Evolutionary conservation across 805 yeast species (phyloP).

Genomic region (Ogataea wickerhamii): DNA sequence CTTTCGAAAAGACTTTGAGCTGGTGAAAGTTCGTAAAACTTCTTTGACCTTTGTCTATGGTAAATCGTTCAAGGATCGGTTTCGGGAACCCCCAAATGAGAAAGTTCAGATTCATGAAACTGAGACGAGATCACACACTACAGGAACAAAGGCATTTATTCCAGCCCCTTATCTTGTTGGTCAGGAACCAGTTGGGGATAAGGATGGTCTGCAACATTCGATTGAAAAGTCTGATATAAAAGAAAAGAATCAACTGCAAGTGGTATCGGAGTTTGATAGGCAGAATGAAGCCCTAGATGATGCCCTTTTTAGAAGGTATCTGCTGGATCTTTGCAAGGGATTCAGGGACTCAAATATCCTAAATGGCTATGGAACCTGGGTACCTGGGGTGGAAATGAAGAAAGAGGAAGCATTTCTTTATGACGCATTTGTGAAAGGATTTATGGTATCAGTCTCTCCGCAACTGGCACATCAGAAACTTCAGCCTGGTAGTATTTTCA

Average conservation of each 20-base stretch:
- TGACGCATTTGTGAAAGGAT: slow-evolving; percentile 38
- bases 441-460: slow-evolving; percentile 40
- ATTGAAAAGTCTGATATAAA: background rate
- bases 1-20: slow-evolving; percentile 15
- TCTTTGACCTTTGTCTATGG: slow-evolving; percentile 13
- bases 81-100: background rate
- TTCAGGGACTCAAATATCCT: slow-evolving; percentile 8
- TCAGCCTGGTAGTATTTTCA: slow-evolving; percentile 39
- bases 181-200: too few species aligned
- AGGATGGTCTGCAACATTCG: too few species aligned
- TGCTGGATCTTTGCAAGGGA: slow-evolving; percentile 12
- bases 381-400: slow-evolving; percentile 15
- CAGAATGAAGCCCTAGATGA: slow-evolving; percentile 18
- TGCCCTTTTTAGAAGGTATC: slow-evolving; percentile 21
- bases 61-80: slow-evolving; percentile 3
- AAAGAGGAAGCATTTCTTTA: slow-evolving; percentile 22
- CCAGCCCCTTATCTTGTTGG: too few species aligned
- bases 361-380: slow-evolving; percentile 15
- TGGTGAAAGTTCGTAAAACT: slow-evolving; percentile 12
- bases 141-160: too few species aligned
- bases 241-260: background rate
- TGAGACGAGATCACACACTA: background rate
- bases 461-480: slow-evolving; percentile 39
- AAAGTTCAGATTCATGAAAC: background rate
- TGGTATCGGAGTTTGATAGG: background rate